phyloP scores from a whole-genome alignment of 2,329 filamentous ascomycete species.

The Teratosphaeria destructans region DNA sequence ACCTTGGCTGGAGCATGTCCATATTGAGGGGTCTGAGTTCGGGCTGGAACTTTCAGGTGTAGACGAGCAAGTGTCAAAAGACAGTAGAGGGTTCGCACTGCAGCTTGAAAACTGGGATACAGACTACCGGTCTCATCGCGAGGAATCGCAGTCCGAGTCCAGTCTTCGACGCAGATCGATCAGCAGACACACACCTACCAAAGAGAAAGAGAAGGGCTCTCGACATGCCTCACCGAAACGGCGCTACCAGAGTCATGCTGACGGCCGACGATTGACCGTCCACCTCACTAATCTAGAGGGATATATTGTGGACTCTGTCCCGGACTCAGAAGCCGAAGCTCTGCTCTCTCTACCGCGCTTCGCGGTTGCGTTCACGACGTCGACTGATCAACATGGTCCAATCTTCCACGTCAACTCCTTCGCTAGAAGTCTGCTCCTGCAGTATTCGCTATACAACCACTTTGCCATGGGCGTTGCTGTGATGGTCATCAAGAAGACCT shows the following conservation, averaged over 20 bases:
- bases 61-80: conserved; percentile 70
- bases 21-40: conserved; percentile 79
- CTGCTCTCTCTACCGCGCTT: conserved; percentile 80
- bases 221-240: conserved; percentile 33
- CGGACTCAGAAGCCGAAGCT: conserved; percentile 73
- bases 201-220: conserved; percentile 9
- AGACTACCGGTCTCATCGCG: conserved; percentile 72
- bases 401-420: conserved; percentile 79
- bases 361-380: conserved; percentile 74
- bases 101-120: conserved; percentile 81
- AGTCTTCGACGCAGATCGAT: conserved; percentile 56
- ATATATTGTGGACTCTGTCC: conserved; percentile 78
- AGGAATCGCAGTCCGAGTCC: conserved; percentile 43
- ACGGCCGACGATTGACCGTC: conserved; percentile 72
- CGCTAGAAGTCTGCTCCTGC: conserved; percentile 65
- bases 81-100: conserved; percentile 71
- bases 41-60: conserved; percentile 84
- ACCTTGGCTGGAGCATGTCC: conserved; percentile 71
- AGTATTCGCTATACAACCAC: conserved; percentile 89
- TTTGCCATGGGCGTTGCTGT: conserved; percentile 78
- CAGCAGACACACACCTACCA: conserved; percentile 51
- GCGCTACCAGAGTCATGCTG: conserved; percentile 45
- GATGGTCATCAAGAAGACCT: conserved; percentile 52
- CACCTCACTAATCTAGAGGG: conserved; percentile 78
- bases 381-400: conserved; percentile 76